These are phyloP conservation scores for Kodamaea plutei DNA, from an alignment of 1,139 yeast species.

Conservation along the genomic window DNA sequence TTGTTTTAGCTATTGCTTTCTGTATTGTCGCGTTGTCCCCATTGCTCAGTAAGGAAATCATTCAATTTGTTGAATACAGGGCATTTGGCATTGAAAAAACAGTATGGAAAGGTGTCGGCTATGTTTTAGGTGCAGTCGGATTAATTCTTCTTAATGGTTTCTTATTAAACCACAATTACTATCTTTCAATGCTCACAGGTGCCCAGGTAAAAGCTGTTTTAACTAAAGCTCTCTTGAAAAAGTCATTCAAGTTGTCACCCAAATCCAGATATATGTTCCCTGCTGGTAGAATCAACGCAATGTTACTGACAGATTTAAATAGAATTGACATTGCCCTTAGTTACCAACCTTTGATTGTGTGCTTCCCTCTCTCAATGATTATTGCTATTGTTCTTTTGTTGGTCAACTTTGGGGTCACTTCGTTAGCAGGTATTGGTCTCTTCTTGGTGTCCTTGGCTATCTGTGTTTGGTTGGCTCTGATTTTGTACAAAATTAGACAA, in stretches of 20 bases:
- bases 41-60: constrained; percentile 35
- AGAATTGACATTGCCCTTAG: constrained; percentile 47
- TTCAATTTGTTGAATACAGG: constrained; percentile 38
- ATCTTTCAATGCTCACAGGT: constrained; percentile 45
- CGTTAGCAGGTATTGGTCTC: constrained; percentile 43
- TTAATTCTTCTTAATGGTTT: constrained; percentile 40
- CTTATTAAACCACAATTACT: constrained; percentile 41
- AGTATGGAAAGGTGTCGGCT: constrained; percentile 38
- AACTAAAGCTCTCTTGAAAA: constrained; percentile 36
- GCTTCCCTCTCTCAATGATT: constrained; percentile 44
- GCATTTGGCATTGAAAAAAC: constrained; percentile 33
- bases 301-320: constrained; percentile 44
- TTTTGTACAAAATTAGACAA: constrained; percentile 35
- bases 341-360: constrained; percentile 41
- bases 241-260: constrained; percentile 36
- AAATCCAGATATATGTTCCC: constrained; percentile 35
- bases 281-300: constrained; percentile 39
- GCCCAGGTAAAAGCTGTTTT: constrained; percentile 42
- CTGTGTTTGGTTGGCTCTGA: constrained; percentile 35
- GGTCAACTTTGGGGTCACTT: constrained; percentile 34
- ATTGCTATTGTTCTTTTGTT: constrained; percentile 37
- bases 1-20: constrained; percentile 36
- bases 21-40: constrained; percentile 41
- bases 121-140: constrained; percentile 37
- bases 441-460: constrained; percentile 36